Conservation (phyloP, 192 early-diverging fungal genomes). For the Entophlyctis helioformis region DNA sequence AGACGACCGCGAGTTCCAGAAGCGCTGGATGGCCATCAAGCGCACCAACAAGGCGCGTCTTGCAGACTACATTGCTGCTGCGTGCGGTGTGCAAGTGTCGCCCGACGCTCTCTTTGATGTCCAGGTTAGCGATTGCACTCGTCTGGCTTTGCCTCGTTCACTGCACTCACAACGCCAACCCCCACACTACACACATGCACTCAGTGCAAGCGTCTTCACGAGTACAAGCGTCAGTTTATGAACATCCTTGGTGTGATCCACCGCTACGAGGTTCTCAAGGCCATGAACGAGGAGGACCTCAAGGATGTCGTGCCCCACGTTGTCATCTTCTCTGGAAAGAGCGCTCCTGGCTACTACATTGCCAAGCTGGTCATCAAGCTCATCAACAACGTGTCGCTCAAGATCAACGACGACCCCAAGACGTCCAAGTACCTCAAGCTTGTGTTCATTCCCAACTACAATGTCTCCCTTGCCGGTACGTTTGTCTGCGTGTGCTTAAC, state of each 20-base stretch:
- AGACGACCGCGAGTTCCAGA: slow-evolving; percentile 59
- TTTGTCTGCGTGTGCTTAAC: not conserved
- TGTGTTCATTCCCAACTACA: slow-evolving; percentile 97
- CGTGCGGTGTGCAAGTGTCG: slow-evolving; percentile 60
- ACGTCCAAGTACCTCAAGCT: slow-evolving; percentile 79
- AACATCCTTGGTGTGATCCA: slow-evolving; percentile 94
- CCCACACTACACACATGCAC: not conserved
- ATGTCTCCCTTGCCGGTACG: slow-evolving; percentile 75
- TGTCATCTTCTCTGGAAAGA: slow-evolving; percentile 92
- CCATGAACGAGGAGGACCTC: slow-evolving; percentile 56
- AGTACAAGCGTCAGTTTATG: slow-evolving; percentile 99
- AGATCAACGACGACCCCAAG: slow-evolving; percentile 75
- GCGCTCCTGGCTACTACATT: slow-evolving; percentile 95
- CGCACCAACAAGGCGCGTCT: slow-evolving; percentile 80
- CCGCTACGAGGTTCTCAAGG: slow-evolving; percentile 79
- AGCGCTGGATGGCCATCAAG: slow-evolving; percentile 84
- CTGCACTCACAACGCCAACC: too few species aligned
- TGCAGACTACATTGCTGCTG: slow-evolving; percentile 65
- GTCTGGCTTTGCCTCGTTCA: too few species aligned
- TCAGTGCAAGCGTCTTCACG: slow-evolving; percentile 93
- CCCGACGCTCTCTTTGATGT: slow-evolving; percentile 91
- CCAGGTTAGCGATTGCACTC: too few species aligned
- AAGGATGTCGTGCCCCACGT: slow-evolving; percentile 66
- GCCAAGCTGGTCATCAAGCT: slow-evolving; percentile 99
- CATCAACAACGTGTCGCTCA: slow-evolving; percentile 84